Evolutionary conservation across 2,329 filamentous ascomycete genomes (phyloP).

Genomic region (Botrytis fragariae): DNA sequence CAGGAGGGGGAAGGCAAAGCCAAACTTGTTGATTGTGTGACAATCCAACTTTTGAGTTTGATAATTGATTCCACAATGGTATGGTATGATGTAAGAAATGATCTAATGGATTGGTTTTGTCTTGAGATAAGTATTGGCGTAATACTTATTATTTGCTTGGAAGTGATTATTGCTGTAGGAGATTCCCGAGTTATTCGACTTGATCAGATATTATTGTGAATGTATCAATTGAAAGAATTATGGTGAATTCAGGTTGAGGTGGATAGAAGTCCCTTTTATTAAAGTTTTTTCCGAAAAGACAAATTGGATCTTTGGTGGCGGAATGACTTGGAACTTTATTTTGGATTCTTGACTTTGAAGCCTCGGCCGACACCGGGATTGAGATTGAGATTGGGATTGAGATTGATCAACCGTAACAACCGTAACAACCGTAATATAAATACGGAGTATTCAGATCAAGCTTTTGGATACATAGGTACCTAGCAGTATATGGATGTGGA

Average conservation of each 20-base stretch:
- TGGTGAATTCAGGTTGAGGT: not conserved
- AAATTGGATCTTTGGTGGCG: not conserved
- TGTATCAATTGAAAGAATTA: not conserved
- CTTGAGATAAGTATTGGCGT: not conserved
- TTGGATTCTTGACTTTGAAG: not conserved
- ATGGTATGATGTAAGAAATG: slow-evolving; percentile 11
- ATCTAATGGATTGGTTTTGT: not conserved
- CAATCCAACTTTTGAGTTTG: not conserved
- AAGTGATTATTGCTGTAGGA: not conserved
- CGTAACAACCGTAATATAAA: not conserved
- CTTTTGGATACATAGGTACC: not conserved
- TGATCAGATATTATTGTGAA: not conserved
- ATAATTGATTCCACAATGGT: not conserved
- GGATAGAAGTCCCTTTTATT: not conserved
- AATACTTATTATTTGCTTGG: not conserved
- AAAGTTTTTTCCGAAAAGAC: not conserved
- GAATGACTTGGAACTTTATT: not conserved
- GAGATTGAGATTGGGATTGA: too few relatives aligned
- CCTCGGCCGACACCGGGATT: slow-evolving; percentile 8
- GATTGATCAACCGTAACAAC: not conserved
- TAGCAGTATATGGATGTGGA: not conserved
- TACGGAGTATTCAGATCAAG: not conserved
- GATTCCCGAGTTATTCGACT: not conserved
- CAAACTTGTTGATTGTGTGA: not conserved
- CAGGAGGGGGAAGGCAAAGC: not conserved